Base-by-base conservation (phyloP, 768 basidiomycete genomes). In the Boletus barrowsii region DNA sequence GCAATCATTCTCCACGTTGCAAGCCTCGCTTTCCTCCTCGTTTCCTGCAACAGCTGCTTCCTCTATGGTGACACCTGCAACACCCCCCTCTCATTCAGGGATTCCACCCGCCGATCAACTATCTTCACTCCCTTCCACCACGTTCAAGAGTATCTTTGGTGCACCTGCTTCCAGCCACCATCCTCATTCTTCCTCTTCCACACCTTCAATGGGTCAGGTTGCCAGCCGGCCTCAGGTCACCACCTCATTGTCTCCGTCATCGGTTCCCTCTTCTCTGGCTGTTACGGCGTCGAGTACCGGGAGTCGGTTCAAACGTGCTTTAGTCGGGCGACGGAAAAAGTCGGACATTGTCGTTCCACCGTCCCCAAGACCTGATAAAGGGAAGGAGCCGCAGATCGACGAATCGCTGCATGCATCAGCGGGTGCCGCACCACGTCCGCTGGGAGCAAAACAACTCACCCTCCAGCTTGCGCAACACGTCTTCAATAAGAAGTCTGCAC, bases 401-500 rank as follows among this genome's bases (percentile, higher is more conserved):
- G 65, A 62, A 30, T 57, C 50, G 15, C 26, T 49, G 13, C 55
- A 47, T 36, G 60, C 47, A 26, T 48, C 62, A 30, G 15, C 56
- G 30, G 49, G 45, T 36, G 47, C 51, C 36, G 40, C 51, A 45
- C 51, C 57, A 5, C 66, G 67, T 55, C 71, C 58, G 55, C 64
- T 54, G 10, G 71, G 61, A 49, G 67, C 66, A 57, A 65, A 65
- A 60, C 72, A 72, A 53, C 66, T 75, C 53, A 70, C 77, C 45
- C 69, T 73, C 20, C 70, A 76, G 53, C 68, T 79, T 46, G 75
- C 80, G n/a, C 73, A 78, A 51, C 76, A 78, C 58, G 76, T 77
- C 39, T 76, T 82, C 62, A 71, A 71, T 50, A 73, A 64, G 65
- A 76, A 69, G 64, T 66, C 65, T 29, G 65, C 58, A 5, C 68